Conservation (phyloP, 768 basidiomycete genomes). For the Trametes maxima region DNA sequence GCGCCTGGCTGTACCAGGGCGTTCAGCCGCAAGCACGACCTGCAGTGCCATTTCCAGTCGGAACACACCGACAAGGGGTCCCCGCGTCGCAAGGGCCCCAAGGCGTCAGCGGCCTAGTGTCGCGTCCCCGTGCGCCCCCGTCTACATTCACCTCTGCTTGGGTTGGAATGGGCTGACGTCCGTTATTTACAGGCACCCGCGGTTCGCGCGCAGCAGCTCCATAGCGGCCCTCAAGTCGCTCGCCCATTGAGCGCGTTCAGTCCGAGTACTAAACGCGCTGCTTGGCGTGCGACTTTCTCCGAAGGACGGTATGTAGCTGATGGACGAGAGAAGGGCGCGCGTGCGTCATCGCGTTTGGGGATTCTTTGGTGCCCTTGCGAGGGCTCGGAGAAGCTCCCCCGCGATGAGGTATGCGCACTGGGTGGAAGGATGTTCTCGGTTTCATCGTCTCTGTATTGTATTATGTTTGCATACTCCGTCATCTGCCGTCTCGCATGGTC, state of each 20-base stretch:
- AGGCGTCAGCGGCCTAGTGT: background rate
- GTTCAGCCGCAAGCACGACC: slow-evolving; percentile 20
- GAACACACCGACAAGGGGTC: slow-evolving; percentile 18
- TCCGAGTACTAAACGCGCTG: background rate
- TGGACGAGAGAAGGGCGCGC: slow-evolving; percentile 12
- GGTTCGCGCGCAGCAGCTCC: slow-evolving; percentile 9
- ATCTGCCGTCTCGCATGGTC: no score
- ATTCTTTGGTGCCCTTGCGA: background rate
- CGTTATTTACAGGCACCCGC: background rate
- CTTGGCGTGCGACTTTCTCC: slow-evolving; percentile 6
- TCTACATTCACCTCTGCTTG: background rate
- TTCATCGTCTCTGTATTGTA: no score
- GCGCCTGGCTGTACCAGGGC: background rate
- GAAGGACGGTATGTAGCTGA: slow-evolving; percentile 19
- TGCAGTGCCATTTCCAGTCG: slow-evolving; percentile 10
- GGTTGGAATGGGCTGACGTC: background rate
- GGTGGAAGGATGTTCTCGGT: background rate
- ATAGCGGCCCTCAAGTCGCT: slow-evolving; percentile 12
- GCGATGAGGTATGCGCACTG: slow-evolving; percentile 9
- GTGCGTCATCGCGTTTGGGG: slow-evolving; percentile 1
- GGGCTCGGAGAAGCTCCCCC: slow-evolving; percentile 7
- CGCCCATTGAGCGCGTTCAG: slow-evolving; percentile 7
- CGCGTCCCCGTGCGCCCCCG: background rate
- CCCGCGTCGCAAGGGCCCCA: slow-evolving; percentile 12
- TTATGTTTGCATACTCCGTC: no score